phyloP scores from a whole-genome alignment of 768 basidiomycete species.

The Candolleomyces eurysporus region DNA sequence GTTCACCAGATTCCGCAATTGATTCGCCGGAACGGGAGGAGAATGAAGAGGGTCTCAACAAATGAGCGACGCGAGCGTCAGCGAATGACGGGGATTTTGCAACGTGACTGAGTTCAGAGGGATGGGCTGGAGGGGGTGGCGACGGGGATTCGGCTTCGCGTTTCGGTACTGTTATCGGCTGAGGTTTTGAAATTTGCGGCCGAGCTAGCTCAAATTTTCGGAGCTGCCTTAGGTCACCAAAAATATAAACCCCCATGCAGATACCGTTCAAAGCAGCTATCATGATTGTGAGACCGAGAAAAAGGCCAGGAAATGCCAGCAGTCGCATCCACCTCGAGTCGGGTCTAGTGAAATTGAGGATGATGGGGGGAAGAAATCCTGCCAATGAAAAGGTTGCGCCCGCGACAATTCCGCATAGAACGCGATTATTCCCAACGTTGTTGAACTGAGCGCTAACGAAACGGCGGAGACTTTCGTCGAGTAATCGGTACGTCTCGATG shows the following conservation, averaged over 20 bases:
- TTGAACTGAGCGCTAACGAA: slow-evolving; percentile 70
- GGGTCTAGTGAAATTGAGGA: slow-evolving; percentile 43
- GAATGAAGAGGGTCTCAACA: slow-evolving; percentile 1
- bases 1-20: slow-evolving; percentile 14
- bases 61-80: slow-evolving; percentile 3
- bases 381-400: slow-evolving; percentile 50
- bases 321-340: slow-evolving; percentile 58
- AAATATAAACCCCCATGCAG: slow-evolving; percentile 75
- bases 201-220: slow-evolving; percentile 76
- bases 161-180: slow-evolving; percentile 29
- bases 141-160: slow-evolving; percentile 14
- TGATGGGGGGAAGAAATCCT: slow-evolving; percentile 48
- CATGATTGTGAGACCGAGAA: slow-evolving; percentile 64
- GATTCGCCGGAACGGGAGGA: slow-evolving; percentile 24
- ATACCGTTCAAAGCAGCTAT: slow-evolving; percentile 68
- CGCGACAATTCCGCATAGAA: slow-evolving; percentile 66
- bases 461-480: slow-evolving; percentile 60
- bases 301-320: slow-evolving; percentile 62
- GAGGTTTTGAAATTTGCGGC: slow-evolving; percentile 58
- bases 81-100: slow-evolving; percentile 7
- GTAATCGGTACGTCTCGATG: slow-evolving; percentile 53
- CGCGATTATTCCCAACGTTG: slow-evolving; percentile 69
- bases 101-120: slow-evolving; percentile 13
- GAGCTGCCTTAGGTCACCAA: slow-evolving; percentile 77
- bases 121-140: slow-evolving; percentile 13